Conservation (phyloP, 2,329 filamentous ascomycete species). For the Chalaropsis ovoidea region DNA sequence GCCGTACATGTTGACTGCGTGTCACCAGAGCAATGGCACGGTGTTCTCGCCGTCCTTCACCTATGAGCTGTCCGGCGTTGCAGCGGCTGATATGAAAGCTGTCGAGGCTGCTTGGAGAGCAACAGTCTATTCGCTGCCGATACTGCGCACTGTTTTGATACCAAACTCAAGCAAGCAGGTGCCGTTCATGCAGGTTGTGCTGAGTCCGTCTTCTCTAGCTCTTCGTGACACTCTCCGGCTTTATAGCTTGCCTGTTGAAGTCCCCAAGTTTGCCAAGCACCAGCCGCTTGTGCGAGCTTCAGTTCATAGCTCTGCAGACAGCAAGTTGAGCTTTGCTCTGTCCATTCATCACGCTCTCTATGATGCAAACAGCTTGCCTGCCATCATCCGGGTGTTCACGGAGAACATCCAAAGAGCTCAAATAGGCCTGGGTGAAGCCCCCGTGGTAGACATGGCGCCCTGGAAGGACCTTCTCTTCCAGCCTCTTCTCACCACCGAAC, state of each 20-base stretch:
- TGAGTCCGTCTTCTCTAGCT: conserved; percentile 32
- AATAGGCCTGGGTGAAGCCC: background rate
- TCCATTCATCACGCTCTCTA: conserved; percentile 80
- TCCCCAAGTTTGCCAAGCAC: background rate
- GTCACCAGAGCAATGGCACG: conserved; percentile 55
- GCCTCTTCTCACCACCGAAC: conserved; percentile 17
- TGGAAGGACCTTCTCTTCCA: conserved; percentile 30
- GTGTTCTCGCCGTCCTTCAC: conserved; percentile 67
- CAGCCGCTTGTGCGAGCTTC: conserved; percentile 19
- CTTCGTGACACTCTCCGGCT: background rate
- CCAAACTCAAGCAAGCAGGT: conserved; percentile 37
- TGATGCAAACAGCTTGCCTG: conserved; percentile 67
- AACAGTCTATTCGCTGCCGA: conserved; percentile 46
- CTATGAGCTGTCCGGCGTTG: conserved; percentile 42
- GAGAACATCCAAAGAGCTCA: background rate
- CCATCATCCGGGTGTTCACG: conserved; percentile 43
- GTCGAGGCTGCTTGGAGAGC: conserved; percentile 54
- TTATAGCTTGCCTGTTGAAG: background rate
- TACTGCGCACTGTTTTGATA: conserved; percentile 60
- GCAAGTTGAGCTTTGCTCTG: conserved; percentile 38
- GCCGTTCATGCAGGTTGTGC: conserved; percentile 55
- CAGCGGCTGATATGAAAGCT: conserved; percentile 37
- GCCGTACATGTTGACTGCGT: conserved; percentile 66
- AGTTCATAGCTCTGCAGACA: conserved; percentile 22
- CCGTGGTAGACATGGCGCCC: conserved; percentile 23